Base-by-base conservation (phyloP, 192 early-diverging fungal species). In the Entomortierella chlamydospora region DNA sequence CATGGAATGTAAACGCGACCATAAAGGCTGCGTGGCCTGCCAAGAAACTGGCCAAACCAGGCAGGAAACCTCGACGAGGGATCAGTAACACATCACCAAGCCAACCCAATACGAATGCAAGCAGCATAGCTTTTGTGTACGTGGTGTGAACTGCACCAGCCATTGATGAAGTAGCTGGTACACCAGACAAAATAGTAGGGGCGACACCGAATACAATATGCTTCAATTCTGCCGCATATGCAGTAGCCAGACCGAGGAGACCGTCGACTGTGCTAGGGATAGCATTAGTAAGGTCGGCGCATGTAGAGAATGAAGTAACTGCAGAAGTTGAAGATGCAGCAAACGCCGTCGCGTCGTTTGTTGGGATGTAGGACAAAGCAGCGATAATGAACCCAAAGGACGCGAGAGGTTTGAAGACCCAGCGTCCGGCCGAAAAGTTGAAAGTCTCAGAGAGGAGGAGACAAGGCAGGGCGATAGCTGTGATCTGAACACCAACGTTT, bases 1-100 rank as follows among this genome's bases (percentile, higher is more conserved):
- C 76, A 41, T 79, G 76, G 52, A 79, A 66, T 51, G 68, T 70
- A 13, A 79, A 79, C 5, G 76, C 76, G 30, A 79, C 56, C 76
- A 79, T 79, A 28, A 70, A 70, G 2, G 76, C 76, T 4, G 76
- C 68, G 55, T 70, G 67, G 13, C 76, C 76, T 4, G 57, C 47
- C 67, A 70, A 49, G 63, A 79, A 79, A 33, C 76, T 70, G 15
- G 23, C 63, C 62, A 79, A 42, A 25, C 76, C 76, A 8, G 76
- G 68, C 56, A 79, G 43, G 57, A 79, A 79, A 18, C 76, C 76
- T 2, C 61, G 28, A 4, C 43, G n/a, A 26, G 57, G 63, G 26
- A 79, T 79, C 68, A 79, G 41, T 17, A 79, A 7, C 1, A 79
- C 76, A 61, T 79, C 76, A 2, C 76, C 76, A 22, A 79, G 54